These are phyloP conservation scores for Mycena galericulata DNA, from an alignment of 768 basidiomycete species.

Conservation along the genomic window DNA sequence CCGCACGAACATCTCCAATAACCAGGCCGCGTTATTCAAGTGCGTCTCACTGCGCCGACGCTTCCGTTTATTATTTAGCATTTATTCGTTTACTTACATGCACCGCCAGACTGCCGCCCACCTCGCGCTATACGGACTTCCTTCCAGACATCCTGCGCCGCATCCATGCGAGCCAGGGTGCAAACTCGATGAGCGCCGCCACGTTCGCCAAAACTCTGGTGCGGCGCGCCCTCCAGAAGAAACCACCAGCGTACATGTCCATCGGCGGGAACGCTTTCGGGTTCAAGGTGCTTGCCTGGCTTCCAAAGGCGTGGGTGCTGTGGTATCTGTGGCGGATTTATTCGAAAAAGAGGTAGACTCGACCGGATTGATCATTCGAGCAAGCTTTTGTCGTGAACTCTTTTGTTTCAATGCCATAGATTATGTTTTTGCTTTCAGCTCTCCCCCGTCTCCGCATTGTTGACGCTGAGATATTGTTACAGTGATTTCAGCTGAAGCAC, in stretches of 20 bases:
- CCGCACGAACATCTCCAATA: conserved; percentile 69
- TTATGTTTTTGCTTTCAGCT: no score
- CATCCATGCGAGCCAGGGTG: conserved; percentile 64
- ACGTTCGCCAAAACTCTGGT: conserved; percentile 70
- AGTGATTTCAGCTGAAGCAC: no score
- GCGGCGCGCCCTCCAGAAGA: conserved; percentile 54
- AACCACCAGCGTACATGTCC: conserved; percentile 64
- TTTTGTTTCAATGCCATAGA: no score
- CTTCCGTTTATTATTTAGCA: no score
- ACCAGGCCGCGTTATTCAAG: conserved; percentile 25
- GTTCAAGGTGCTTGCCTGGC: conserved; percentile 62
- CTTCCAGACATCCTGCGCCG: conserved; percentile 65
- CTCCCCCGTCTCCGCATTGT: no score
- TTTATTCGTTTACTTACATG: no score
- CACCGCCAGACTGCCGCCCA: conserved; percentile 17
- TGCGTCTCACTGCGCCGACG: no score
- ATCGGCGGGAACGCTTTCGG: conserved; percentile 57
- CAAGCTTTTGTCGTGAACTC: no score
- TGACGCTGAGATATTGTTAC: no score
- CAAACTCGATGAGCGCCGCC: conserved; percentile 59
- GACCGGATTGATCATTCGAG: no score
- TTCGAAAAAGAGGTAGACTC: no score
- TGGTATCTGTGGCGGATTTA: conserved; percentile 29
- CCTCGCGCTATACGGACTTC: conserved; percentile 59
- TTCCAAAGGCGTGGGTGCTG: conserved; percentile 61